Evolutionary conservation across 2,329 filamentous ascomycete genomes (phyloP), one percentile per base, ranked within the genome.

Genomic region (Pseudofabraea citricarpa): DNA sequence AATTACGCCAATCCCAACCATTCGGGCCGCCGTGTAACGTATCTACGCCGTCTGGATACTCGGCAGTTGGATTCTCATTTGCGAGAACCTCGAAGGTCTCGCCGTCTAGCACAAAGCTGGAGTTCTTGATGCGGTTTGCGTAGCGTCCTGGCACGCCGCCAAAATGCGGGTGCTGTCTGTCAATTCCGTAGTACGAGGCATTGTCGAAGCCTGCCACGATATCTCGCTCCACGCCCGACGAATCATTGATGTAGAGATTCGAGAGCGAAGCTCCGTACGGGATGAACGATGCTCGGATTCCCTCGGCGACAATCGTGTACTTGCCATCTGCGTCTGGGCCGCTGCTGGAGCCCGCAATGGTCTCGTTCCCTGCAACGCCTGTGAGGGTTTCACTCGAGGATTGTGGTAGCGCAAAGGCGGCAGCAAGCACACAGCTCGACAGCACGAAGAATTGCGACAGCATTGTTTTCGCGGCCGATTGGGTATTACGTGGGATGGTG

Each of bases 51-150:
- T 72, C 54, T 0, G 77, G 77, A 26, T 70, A 55, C 5, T 63
- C 68, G 2, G 63, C 42, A 1, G 72, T 75, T 2, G 74, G 71
- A 55, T 83, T 75, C 61, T 84, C 83, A 61, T 88, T 88, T 38
- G 81, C 68, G 27, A 67, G 56, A 43, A 85, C 66, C 47, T 82
- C 64, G 62, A 78, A 87, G 3, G 63, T 67, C 42, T 67, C 64
- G 41, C 81, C 83, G 52, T 87, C 83, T 45, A 88, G 78, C 46
- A 68, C 72, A 57, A 88, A 88, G 5, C 75, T 83, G 63, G 78
- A 82, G 70, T 90, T 89, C 71, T 79, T 81, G 70, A 90, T 90
- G 51, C 86, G 81, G 64, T 90, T 90, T 46, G 86, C 86, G 60
- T 90, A 90, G 43, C 86, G 81, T 36, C 85, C 85, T 0, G 84